These are phyloP conservation scores for Torulaspora franciscae DNA, from an alignment of 805 yeast genomes.

Conservation along the genomic window DNA sequence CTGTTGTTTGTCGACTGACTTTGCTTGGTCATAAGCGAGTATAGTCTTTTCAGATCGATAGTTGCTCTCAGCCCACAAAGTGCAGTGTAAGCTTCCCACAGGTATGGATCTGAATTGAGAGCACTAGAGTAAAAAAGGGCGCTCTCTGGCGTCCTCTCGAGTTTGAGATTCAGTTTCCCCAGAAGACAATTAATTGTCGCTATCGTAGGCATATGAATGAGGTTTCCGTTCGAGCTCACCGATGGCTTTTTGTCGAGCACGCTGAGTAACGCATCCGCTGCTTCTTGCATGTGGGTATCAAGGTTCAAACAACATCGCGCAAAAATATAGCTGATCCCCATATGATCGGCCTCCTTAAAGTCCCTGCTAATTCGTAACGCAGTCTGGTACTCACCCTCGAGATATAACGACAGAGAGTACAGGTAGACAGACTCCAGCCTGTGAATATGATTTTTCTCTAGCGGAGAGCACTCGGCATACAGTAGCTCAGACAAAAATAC, in stretches of 20 bases:
- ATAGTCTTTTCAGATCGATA: conserved; percentile 39
- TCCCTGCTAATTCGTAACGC: conserved; percentile 45
- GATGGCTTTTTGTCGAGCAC: conserved; percentile 7
- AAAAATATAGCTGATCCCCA: conserved; percentile 73
- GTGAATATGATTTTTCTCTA: conserved; percentile 26
- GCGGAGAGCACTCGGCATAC: conserved; percentile 46
- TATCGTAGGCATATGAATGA: conserved; percentile 52
- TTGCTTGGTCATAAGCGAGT: conserved; percentile 11
- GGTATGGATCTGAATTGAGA: conserved; percentile 66
- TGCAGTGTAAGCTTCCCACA: conserved; percentile 82
- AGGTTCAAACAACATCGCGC: conserved; percentile 50
- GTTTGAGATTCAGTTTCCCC: conserved; percentile 59
- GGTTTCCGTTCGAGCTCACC: conserved; percentile 8
- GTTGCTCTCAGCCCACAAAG: conserved; percentile 68
- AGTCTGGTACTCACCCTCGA: conserved; percentile 54
- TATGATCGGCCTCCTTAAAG: conserved; percentile 43
- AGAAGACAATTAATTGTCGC: conserved; percentile 62
- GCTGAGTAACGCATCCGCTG: conserved; percentile 10
- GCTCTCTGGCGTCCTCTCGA: conserved; percentile 61
- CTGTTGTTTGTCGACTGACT: conserved; percentile 9
- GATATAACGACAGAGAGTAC: conserved; percentile 61
- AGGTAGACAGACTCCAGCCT: conserved; percentile 61
- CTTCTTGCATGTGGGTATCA: conserved; percentile 16
- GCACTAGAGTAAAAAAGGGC: conserved; percentile 64
- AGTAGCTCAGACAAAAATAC: conserved; percentile 82